Conservation (phyloP, 345 rosid species). For the Ceriops zippeliana region DNA sequence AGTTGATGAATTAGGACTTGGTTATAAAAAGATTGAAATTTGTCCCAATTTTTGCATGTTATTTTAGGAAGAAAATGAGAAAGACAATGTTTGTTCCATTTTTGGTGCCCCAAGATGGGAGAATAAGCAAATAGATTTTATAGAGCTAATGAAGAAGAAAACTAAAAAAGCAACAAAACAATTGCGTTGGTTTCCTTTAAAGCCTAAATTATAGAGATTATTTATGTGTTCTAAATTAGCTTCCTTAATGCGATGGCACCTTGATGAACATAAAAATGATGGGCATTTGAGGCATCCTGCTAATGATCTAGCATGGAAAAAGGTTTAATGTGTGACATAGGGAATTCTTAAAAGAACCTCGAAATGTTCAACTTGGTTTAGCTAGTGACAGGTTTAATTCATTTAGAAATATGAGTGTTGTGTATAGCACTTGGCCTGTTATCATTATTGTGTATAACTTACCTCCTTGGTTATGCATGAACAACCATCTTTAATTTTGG, state of each 20-base stretch:
- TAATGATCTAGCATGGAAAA: background rate
- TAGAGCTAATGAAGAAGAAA: background rate
- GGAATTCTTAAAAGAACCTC: background rate
- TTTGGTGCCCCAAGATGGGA: background rate
- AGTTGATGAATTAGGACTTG: background rate
- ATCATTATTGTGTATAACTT: background rate
- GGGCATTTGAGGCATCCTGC: background rate
- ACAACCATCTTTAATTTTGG: background rate
- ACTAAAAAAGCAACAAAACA: background rate
- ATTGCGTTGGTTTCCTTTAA: constrained; percentile 10
- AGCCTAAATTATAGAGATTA: constrained; percentile 1
- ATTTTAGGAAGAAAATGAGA: background rate
- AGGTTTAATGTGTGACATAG: background rate
- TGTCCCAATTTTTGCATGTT: constrained; percentile 1
- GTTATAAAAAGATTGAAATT: constrained; percentile 3
- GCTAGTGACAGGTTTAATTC: constrained; percentile 7
- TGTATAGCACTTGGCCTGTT: background rate
- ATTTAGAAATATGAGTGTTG: background rate
- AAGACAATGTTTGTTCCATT: background rate
- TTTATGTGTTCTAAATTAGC: constrained; percentile 13
- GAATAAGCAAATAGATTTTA: background rate
- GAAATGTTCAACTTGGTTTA: background rate
- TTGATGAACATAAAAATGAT: background rate
- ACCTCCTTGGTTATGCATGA: constrained; percentile 8
- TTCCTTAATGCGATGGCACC: background rate